Evolutionary conservation across 805 yeast species (phyloP).

Genomic region (Cyberlindnera nakhonratchasimensis): DNA sequence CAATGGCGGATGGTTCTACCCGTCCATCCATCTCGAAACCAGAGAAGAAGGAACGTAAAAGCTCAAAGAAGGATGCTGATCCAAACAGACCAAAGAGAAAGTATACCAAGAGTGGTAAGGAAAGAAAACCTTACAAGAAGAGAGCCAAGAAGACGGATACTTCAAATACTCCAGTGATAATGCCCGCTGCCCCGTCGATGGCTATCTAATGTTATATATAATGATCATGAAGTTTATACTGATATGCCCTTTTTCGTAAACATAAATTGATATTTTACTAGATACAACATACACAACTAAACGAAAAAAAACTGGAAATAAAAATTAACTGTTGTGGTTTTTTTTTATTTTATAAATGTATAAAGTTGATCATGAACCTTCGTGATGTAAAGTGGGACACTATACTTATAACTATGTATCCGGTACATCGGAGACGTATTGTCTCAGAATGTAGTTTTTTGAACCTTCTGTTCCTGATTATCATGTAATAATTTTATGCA

Average conservation of each 20-base stretch:
- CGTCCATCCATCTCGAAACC: conserved; percentile 4
- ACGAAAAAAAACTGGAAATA: too few species aligned
- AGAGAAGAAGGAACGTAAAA: conserved; percentile 14
- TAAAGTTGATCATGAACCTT: background rate
- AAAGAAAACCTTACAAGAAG: conserved; percentile 32
- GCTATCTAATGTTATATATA: conserved; percentile 2
- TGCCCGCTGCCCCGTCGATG: conserved; percentile 15
- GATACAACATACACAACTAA: background rate
- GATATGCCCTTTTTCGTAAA: too few species aligned
- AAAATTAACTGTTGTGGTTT: too few species aligned
- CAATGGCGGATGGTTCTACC: conserved; percentile 19
- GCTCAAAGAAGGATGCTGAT: conserved; percentile 14
- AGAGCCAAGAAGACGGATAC: conserved; percentile 29
- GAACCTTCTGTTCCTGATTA: background rate
- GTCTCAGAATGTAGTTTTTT: background rate
- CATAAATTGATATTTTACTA: too few species aligned
- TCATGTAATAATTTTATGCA: conserved; percentile 19
- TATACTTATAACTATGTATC: background rate
- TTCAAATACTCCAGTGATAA: conserved; percentile 11
- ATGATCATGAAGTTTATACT: too few species aligned
- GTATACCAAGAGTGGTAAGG: conserved; percentile 31
- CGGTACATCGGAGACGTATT: background rate
- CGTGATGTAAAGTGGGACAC: background rate
- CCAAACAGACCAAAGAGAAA: conserved; percentile 29
- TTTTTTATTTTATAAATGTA: too few species aligned